Conservation (phyloP, 768 basidiomycete genomes). For the Rhodotorula toruloides region DNA sequence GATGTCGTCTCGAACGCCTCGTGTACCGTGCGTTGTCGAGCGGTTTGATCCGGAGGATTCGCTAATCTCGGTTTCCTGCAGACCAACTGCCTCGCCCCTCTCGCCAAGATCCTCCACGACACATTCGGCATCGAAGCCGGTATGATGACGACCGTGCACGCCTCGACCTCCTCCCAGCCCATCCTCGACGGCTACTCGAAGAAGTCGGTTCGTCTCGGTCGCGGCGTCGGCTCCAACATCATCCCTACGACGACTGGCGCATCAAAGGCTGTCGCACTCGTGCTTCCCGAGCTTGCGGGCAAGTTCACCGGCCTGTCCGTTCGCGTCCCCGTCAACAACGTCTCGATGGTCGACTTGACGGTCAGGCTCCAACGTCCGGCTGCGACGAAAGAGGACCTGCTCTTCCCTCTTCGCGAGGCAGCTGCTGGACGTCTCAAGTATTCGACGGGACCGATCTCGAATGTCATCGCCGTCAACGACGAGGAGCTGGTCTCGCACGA, state of each 20-base stretch:
- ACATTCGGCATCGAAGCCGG: slow-evolving; percentile 46
- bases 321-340: slow-evolving; percentile 48
- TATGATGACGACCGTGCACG: slow-evolving; percentile 49
- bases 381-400: slow-evolving; percentile 44
- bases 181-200: slow-evolving; percentile 48
- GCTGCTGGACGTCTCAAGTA: slow-evolving; percentile 21
- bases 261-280: slow-evolving; percentile 46
- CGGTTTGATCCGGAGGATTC: not conserved
- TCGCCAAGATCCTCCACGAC: slow-evolving; percentile 46
- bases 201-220: slow-evolving; percentile 37
- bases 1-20: slow-evolving; percentile 46
- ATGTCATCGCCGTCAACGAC: slow-evolving; percentile 45
- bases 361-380: slow-evolving; percentile 44
- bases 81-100: slow-evolving; percentile 48
- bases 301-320: slow-evolving; percentile 46
- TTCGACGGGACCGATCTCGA: slow-evolving; percentile 26
- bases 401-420: slow-evolving; percentile 44
- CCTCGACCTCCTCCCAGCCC: slow-evolving; percentile 46
- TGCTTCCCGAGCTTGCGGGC: slow-evolving; percentile 47
- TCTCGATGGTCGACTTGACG: slow-evolving; percentile 47
- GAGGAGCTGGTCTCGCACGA: slow-evolving; percentile 48
- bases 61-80: no score
- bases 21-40: slow-evolving; percentile 41
- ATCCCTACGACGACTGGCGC: slow-evolving; percentile 47
- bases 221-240: slow-evolving; percentile 46